These are phyloP conservation scores for Smallanthus sonchifolius DNA, from an alignment of 129 eudicot genomes.

Conservation along the genomic window DNA sequence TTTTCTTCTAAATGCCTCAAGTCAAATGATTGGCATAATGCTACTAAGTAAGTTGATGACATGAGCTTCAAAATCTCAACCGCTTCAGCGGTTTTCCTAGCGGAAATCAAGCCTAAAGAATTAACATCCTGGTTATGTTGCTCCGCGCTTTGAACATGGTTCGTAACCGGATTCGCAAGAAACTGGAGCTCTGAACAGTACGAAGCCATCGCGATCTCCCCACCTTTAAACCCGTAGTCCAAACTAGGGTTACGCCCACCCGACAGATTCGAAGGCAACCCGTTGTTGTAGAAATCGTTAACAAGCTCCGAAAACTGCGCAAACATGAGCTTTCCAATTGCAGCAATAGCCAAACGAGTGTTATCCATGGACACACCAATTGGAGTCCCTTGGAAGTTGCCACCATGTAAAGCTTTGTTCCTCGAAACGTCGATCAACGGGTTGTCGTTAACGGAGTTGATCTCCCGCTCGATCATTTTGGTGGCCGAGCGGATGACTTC, in stretches of 20 bases:
- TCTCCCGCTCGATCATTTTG: conserved; percentile 48
- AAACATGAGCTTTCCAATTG: conserved; percentile 36
- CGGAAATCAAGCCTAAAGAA: conserved; percentile 38
- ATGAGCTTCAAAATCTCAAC: conserved; percentile 21
- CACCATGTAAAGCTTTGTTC: conserved; percentile 33
- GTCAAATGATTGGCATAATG: conserved; percentile 21
- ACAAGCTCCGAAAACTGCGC: conserved; percentile 1
- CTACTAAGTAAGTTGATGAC: not conserved
- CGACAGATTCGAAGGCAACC: conserved; percentile 37
- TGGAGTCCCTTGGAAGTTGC: conserved; percentile 72
- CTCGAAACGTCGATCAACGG: not conserved
- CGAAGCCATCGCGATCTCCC: not conserved
- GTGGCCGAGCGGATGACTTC: conserved; percentile 36
- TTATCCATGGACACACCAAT: conserved; percentile 73
- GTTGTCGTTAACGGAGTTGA: conserved; percentile 13
- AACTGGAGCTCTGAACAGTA: not conserved
- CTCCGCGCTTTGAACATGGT: conserved; percentile 1
- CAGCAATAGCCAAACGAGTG: conserved; percentile 48
- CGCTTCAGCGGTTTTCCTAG: conserved; percentile 42
- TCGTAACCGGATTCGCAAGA: not conserved
- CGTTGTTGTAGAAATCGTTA: conserved; percentile 37
- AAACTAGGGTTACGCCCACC: conserved; percentile 31
- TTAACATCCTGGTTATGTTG: conserved; percentile 7
- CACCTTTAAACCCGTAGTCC: not conserved
- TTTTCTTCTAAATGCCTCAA: conserved; percentile 46